phyloP scores from a whole-genome alignment of 2,329 filamentous ascomycete species.

The Exophiala calicioides region DNA sequence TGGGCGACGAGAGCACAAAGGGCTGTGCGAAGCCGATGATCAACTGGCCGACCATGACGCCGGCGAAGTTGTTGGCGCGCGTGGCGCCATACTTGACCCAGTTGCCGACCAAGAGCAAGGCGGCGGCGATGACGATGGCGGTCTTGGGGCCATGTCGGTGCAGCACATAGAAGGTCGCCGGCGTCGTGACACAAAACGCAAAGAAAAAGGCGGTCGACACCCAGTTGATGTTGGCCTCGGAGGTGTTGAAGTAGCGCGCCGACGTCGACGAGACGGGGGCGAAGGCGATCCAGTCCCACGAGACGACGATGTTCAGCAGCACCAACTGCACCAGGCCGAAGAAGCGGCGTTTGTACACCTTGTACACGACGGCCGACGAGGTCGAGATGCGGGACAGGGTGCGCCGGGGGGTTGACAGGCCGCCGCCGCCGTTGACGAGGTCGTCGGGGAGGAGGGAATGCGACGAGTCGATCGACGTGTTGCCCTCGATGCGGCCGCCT shows the following conservation, averaged over 20 bases:
- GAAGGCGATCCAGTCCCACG: slow-evolving; percentile 97
- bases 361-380: slow-evolving; percentile 39
- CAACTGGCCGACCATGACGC: slow-evolving; percentile 89
- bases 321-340: slow-evolving; percentile 82
- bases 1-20: slow-evolving; percentile 86
- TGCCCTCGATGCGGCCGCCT: too few relatives aligned
- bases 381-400: slow-evolving; percentile 27
- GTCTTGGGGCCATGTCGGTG: slow-evolving; percentile 74
- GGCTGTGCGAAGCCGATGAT: slow-evolving; percentile 86
- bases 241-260: slow-evolving; percentile 73
- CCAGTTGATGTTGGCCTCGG: slow-evolving; percentile 84
- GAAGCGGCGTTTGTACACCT: slow-evolving; percentile 82
- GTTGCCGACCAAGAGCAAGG: slow-evolving; percentile 77
- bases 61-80: slow-evolving; percentile 61
- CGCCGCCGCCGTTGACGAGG: neutral
- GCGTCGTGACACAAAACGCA: slow-evolving; percentile 72
- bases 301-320: slow-evolving; percentile 86
- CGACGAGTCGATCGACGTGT: slow-evolving; percentile 13
- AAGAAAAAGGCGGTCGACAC: slow-evolving; percentile 85
- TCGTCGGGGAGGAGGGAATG: slow-evolving; percentile 1
- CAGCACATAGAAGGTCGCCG: slow-evolving; percentile 74
- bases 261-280: slow-evolving; percentile 76
- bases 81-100: slow-evolving; percentile 85
- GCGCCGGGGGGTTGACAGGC: slow-evolving; percentile 5
- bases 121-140: slow-evolving; percentile 68